phyloP scores from a whole-genome alignment of 1,284 basidiomycete species.

The Pterula multifida region DNA sequence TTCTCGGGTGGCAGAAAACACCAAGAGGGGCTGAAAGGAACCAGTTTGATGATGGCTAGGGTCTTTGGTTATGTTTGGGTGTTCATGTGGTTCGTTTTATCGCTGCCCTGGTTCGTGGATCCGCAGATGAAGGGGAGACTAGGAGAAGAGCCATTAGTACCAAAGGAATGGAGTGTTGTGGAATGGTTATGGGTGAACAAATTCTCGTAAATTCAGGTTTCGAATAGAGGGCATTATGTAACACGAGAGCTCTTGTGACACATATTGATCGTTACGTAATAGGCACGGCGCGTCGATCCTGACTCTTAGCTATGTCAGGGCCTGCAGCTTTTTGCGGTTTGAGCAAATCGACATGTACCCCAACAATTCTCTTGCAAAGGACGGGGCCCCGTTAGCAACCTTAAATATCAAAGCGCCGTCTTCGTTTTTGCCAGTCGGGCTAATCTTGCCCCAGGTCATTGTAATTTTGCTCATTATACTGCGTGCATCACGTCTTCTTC shows the following conservation, averaged over 20 bases:
- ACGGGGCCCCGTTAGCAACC: too few relatives aligned
- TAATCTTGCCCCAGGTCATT: not conserved
- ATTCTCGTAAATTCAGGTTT: too few relatives aligned
- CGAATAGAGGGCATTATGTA: too few relatives aligned
- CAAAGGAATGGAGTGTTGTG: not conserved
- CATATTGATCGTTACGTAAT: too few relatives aligned
- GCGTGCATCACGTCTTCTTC: not conserved
- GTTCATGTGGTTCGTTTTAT: constrained; percentile 11
- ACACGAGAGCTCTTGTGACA: too few relatives aligned
- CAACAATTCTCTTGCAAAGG: too few relatives aligned
- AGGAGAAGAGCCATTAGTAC: not conserved
- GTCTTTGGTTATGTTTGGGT: constrained; percentile 9
- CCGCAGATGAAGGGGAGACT: not conserved
- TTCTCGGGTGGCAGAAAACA: constrained; percentile 4
- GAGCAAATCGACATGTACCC: too few relatives aligned
- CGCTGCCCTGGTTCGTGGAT: constrained; percentile 5
- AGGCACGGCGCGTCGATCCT: too few relatives aligned
- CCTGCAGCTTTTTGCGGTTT: too few relatives aligned
- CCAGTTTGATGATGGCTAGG: not conserved
- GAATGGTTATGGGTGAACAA: not conserved
- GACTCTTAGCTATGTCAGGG: too few relatives aligned
- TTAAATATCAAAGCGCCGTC: too few relatives aligned
- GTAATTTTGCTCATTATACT: not conserved
- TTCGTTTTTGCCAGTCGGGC: too few relatives aligned
- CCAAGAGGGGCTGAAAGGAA: not conserved